A percentile compares a stretch with the other conserved stretches of the same genome.
These are phyloP conservation scores for Penicillium sp. DNA, from an alignment of 2,329 filamentous ascomycete species.

Conservation along the genomic window DNA sequence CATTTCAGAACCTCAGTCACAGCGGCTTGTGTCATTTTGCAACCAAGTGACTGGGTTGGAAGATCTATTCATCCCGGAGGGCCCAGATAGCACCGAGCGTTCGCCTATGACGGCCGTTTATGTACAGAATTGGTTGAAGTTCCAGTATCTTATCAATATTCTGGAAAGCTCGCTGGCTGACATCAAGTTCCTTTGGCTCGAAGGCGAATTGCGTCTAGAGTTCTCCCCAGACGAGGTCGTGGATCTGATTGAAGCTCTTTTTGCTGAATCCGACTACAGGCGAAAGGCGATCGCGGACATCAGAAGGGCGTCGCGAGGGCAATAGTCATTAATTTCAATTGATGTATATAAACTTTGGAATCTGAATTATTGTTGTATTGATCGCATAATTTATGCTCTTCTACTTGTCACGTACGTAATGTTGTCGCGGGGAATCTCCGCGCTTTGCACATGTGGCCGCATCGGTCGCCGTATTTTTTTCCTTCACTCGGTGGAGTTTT, in stretches of 20 bases:
- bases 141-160: slow-evolving; percentile 57
- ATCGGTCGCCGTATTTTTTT: slow-evolving; percentile 36
- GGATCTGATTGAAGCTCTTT: slow-evolving; percentile 57
- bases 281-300: slow-evolving; percentile 53
- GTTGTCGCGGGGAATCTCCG: slow-evolving; percentile 24
- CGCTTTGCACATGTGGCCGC: slow-evolving; percentile 35
- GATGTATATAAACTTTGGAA: no score
- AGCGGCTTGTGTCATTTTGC: slow-evolving; percentile 50
- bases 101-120: slow-evolving; percentile 53
- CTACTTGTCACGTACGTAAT: no score
- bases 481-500: no score
- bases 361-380: not conserved
- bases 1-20: slow-evolving; percentile 55
- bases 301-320: slow-evolving; percentile 28
- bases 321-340: no score
- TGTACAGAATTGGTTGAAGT: slow-evolving; percentile 55
- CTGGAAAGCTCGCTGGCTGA: slow-evolving; percentile 55
- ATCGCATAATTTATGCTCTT: no score
- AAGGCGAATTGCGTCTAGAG: slow-evolving; percentile 54
- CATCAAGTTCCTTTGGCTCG: slow-evolving; percentile 57
- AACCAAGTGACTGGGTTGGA: slow-evolving; percentile 48
- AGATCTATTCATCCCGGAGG: slow-evolving; percentile 47
- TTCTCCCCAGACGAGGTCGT: slow-evolving; percentile 55
- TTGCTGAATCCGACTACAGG: slow-evolving; percentile 54
- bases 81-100: slow-evolving; percentile 24